These are phyloP conservation scores for Ensete glaucum DNA, from an alignment of 176 grass and related monocot species.

Conservation along the genomic window DNA sequence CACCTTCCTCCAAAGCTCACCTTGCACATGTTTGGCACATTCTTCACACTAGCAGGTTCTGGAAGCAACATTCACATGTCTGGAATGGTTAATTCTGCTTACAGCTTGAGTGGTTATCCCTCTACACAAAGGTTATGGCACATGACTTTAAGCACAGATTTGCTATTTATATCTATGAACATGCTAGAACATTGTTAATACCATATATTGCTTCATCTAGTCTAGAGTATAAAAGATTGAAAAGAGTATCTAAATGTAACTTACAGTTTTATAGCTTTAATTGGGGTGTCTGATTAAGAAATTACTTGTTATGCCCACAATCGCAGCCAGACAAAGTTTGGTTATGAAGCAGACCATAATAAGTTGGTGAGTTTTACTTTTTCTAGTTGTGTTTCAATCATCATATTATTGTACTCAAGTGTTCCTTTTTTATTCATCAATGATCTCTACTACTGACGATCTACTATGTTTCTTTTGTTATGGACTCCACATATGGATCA, in stretches of 20 bases:
- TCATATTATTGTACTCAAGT: not conserved
- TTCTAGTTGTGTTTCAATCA: not conserved
- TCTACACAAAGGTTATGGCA: slow-evolving; percentile 99
- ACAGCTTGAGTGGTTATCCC: slow-evolving; percentile 89
- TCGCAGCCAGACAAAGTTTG: slow-evolving; percentile 35
- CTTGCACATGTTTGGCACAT: slow-evolving; percentile 85
- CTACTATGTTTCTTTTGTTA: not conserved
- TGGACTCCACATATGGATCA: not conserved
- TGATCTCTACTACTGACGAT: not conserved
- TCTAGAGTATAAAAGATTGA: not conserved
- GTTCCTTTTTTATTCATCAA: not conserved
- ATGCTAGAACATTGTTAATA: not conserved
- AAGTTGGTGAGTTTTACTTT: slow-evolving; percentile 31
- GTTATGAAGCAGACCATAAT: slow-evolving; percentile 25
- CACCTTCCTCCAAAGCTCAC: slow-evolving; percentile 50
- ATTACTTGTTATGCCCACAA: not conserved
- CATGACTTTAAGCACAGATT: slow-evolving; percentile 68
- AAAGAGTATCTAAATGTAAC: not conserved
- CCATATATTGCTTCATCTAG: not conserved
- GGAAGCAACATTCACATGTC: slow-evolving; percentile 96
- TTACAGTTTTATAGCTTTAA: not conserved
- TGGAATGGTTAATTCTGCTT: slow-evolving; percentile 89
- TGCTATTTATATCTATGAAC: slow-evolving; percentile 20
- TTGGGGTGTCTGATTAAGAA: not conserved
- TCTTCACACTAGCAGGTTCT: slow-evolving; percentile 86